A percentile compares a stretch with the other conserved stretches of the same genome.
Conservation (phyloP, 345 rosid species). For the Crucihimalaya himalaica region DNA sequence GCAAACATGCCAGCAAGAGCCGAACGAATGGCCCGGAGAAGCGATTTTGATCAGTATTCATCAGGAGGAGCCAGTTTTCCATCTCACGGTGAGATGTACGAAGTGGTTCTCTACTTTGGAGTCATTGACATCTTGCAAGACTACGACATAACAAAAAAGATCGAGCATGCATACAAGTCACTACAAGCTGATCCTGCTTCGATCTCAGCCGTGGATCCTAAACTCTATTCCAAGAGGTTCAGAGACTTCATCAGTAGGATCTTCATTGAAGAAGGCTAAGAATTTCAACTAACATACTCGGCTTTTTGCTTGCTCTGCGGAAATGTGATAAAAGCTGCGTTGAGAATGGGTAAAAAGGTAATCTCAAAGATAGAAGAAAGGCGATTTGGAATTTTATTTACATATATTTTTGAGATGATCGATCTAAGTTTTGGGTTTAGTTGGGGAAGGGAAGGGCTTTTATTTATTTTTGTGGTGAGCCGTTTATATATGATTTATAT, state of each 20-base stretch:
- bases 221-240: conserved; percentile 88
- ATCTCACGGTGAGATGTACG: conserved; percentile 58
- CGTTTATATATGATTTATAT: conserved; percentile 4
- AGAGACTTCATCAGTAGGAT: conserved; percentile 84
- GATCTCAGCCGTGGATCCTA: conserved; percentile 96
- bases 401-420: conserved; percentile 19
- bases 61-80: conserved; percentile 57
- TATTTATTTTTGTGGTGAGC: conserved; percentile 31
- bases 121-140: conserved; percentile 93
- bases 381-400: conserved; percentile 11
- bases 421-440: conserved; percentile 29
- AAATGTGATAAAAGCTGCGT: conserved; percentile 3
- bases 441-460: conserved; percentile 14
- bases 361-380: conserved; percentile 10
- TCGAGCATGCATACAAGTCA: conserved; percentile 97
- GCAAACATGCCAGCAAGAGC: conserved; percentile 99
- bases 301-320: neutral
- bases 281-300: conserved; percentile 24
- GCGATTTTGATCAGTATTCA: conserved; percentile 84
- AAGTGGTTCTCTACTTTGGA: conserved; percentile 95
- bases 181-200: conserved; percentile 83
- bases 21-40: conserved; percentile 69
- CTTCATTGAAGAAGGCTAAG: conserved; percentile 54
- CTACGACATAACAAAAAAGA: conserved; percentile 82
- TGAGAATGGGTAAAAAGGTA: conserved; percentile 12